Evolutionary conservation across 2,329 filamentous ascomycete species (phyloP), one percentile per base, ranked within the genome.

Genomic region (Aspergillus pseudoterreus): DNA sequence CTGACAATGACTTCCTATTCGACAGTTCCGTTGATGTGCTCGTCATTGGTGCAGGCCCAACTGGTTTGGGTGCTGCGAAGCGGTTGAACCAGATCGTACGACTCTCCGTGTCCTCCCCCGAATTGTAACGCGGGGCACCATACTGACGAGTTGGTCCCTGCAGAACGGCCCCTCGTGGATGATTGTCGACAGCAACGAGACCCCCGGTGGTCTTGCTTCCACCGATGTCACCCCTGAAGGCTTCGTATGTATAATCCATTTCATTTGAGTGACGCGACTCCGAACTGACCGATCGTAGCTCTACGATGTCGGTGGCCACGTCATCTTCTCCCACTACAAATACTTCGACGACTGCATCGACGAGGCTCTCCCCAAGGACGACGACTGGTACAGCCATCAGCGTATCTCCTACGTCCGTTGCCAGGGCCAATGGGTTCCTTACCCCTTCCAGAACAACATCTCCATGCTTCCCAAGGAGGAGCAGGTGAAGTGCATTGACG

Each of bases 361-460:
- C 73, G 94, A 99, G 82, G 94, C 94, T 48, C 86, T 99, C 39
- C 94, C 94, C 66, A 90, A 90, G 69, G 84, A 91, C 53, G 87
- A 90, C 54, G 94, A 99, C 79, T 99, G 94, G 94, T 97, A 88
- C 78, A 90, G 85, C 60, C 94, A 99, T 80, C 88, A 99, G 82
- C 92, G 94, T 71, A 94, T 99, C 77, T 99, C 94, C 58, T 99
- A 99, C 74, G 92, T 99, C 64, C 92, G 94, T 71, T 96, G 91
- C 87, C 92, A 95, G 85, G 82, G 82, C 62, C 82, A 90, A 69
- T 99, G 94, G 94, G 94, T 99, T 52, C 92, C 94, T 49, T 99
- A 99, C 78, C 94, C 94, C 59, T 96, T 99, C 86, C 94, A 99
- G 81, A 99, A 97, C 85, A 99, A 99, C 82, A 92, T 99, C 71